Evolutionary conservation across 108 stramenopile species (phyloP).

Genomic region (Tribonema minus): DNA sequence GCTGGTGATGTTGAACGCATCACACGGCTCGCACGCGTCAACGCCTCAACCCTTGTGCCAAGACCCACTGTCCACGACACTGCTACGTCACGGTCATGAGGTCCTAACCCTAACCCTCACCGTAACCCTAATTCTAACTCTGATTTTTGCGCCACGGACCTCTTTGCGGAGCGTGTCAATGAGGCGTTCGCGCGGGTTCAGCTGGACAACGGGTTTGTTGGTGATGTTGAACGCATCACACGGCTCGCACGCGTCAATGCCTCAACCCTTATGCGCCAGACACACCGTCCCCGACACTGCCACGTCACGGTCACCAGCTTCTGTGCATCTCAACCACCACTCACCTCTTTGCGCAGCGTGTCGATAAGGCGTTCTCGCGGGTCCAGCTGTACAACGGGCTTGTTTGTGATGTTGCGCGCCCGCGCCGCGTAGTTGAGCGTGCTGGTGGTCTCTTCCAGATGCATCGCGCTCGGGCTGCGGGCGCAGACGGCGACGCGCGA

Average conservation of each 20-base stretch:
- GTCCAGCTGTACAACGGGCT: conserved; percentile 45
- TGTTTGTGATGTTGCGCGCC: conserved; percentile 49
- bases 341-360: conserved; percentile 41
- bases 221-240: not conserved
- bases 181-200: conserved; percentile 45
- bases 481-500: no score
- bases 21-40: no score
- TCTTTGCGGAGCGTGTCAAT: conserved; percentile 37
- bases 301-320: no score
- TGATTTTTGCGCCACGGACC: no score
- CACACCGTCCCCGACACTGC: no score
- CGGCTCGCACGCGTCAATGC: no score
- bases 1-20: conserved; percentile 42
- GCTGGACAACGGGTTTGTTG: conserved; percentile 16
- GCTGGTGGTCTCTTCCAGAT: conserved; percentile 52
- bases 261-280: no score
- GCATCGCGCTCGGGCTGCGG: conserved; percentile 38
- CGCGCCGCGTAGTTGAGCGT: conserved; percentile 57
- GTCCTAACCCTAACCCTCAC: not conserved
- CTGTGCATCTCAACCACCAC: not conserved
- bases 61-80: no score
- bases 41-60: no score
- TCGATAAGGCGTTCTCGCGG: conserved; percentile 47
- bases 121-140: conserved; percentile 36
- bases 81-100: no score